Evolutionary conservation across 306 rosid genomes (phyloP).

Genomic region (Cicer judaicum): DNA sequence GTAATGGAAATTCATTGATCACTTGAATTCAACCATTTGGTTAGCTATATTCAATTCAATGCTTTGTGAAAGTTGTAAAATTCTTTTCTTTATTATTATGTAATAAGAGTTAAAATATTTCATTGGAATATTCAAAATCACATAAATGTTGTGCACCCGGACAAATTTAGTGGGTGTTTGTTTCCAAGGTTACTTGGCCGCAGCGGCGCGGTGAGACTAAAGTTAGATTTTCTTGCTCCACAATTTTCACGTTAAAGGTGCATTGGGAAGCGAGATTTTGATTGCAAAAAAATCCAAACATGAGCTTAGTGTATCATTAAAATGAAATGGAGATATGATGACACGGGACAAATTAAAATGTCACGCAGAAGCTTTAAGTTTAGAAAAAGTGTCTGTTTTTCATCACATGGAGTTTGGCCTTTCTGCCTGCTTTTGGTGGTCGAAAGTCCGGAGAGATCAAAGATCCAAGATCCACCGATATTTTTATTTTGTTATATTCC

Average conservation of each 20-base stretch:
- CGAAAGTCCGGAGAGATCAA: background rate
- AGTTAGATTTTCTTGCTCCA: too few species aligned
- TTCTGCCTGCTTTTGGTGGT: background rate
- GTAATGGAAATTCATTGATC: too few species aligned
- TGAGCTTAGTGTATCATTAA: background rate
- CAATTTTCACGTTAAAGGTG: too few species aligned
- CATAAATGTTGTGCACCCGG: too few species aligned
- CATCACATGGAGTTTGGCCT: conserved; percentile 5
- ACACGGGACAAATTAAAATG: background rate
- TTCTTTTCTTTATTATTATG: background rate
- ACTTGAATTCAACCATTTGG: too few species aligned
- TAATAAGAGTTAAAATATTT: background rate
- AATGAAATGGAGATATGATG: background rate
- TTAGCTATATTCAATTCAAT: background rate
- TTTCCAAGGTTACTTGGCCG: too few species aligned
- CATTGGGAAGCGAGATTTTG: too few species aligned
- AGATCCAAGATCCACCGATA: background rate
- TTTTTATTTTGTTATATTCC: conserved; percentile 10
- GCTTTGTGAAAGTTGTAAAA: background rate
- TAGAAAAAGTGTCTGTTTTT: background rate
- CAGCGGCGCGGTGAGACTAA: too few species aligned
- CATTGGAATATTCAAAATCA: too few species aligned
- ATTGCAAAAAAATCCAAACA: too few species aligned
- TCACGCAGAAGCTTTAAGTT: background rate
- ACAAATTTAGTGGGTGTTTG: too few species aligned